Base-by-base conservation (phyloP, 2,329 filamentous ascomycete species). In the Fusarium coffeatum region DNA sequence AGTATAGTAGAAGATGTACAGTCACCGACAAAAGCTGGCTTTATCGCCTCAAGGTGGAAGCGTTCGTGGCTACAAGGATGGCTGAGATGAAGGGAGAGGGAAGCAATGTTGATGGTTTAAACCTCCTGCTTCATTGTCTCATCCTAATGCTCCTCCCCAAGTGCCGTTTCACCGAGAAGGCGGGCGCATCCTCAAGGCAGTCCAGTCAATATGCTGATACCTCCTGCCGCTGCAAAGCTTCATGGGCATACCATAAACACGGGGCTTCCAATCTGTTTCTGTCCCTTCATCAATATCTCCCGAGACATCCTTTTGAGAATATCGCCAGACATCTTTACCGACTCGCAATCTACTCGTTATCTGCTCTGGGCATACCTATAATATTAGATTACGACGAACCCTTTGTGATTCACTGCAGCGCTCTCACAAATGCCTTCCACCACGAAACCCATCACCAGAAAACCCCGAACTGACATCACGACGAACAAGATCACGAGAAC, bases 201-300 rank as follows among this genome's bases (percentile, higher is more conserved):
- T n/a, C 18, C 34, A 37, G 18, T 4, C 10, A n/a, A 11, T 1
- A 11, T 0, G 18, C 11, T 11, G 18, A n/a, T n/a, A 12, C 4
- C 18, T 37, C 34, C 34, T 37, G 34, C 34, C 34, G 18, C 10
- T n/a, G 2, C 34, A 37, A n/a, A 12, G 3, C 18, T n/a, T 3
- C 6, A 37, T n/a, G 0, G 34, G 2, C 6, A 37, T 6, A 2
- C 12, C 6, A 4, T 1, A 0, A n/a, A 37, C 2, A n/a, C n/a
- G 34, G 18, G 4, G 1, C 18, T n/a, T 37, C 18, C 34, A 37
- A 37, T 12, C 9, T 37, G 18, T 7, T n/a, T 4, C 34, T 12
- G 0, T n/a, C 18, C 34, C 34, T n/a, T 11, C 9, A 18, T 6
- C 16, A 18, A 34, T 18, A 11, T 10, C 18, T n/a, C 18, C 6